Conservation (phyloP, 2,329 filamentous ascomycete species). For the Colletotrichum eremochloae region DNA sequence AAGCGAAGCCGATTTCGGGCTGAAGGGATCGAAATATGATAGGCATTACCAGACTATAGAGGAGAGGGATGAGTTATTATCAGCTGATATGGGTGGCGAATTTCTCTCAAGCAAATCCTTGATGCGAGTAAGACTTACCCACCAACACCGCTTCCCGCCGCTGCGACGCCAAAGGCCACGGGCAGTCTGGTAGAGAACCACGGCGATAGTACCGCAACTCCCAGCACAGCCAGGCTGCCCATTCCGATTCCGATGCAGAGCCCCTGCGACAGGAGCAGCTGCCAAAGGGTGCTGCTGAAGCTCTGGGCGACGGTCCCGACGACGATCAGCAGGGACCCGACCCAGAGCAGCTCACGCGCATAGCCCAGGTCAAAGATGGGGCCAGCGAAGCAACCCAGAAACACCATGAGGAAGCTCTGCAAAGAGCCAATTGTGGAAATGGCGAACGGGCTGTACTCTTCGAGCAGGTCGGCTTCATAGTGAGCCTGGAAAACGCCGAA, state of each 20-base stretch:
- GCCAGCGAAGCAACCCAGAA: constrained; percentile 58
- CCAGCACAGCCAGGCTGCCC: constrained; percentile 56
- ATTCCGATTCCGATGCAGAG: constrained; percentile 60
- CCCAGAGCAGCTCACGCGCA: constrained; percentile 54
- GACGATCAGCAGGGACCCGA: constrained; percentile 58
- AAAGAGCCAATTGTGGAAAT: constrained; percentile 63
- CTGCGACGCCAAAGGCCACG: constrained; percentile 52
- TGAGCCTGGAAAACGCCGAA: constrained; percentile 69
- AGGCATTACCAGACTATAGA: constrained; percentile 57
- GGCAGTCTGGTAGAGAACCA: constrained; percentile 51
- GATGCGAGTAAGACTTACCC: constrained; percentile 20
- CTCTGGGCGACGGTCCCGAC: constrained; percentile 63
- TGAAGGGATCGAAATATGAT: constrained; percentile 25
- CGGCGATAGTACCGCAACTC: constrained; percentile 49
- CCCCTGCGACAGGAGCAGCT: constrained; percentile 62
- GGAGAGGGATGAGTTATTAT: constrained; percentile 63
- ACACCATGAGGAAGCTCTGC: constrained; percentile 60
- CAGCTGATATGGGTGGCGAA: constrained; percentile 35
- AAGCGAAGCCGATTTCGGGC: constrained; percentile 30
- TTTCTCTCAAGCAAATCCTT: constrained; percentile 65
- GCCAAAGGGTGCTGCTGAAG: constrained; percentile 59
- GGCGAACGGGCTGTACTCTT: constrained; percentile 23
- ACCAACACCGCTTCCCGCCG: constrained; percentile 51
- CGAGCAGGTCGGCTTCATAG: constrained; percentile 55
- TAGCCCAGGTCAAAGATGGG: constrained; percentile 63